These are phyloP conservation scores for Kalmanozyma brasiliensis DNA, from an alignment of 1,284 basidiomycete genomes.

Conservation along the genomic window DNA sequence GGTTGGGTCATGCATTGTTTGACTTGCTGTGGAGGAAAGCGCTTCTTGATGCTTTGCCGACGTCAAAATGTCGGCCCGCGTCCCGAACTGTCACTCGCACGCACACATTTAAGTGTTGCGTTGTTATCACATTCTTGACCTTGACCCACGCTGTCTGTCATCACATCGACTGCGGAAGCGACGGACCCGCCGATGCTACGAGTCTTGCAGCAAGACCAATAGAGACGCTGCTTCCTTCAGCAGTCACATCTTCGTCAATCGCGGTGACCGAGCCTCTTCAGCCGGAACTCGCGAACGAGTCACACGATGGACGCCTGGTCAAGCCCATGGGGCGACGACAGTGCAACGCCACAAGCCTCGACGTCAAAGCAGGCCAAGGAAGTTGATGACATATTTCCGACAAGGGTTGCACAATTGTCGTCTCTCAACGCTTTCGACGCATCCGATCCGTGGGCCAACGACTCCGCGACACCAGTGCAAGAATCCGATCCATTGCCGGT, in stretches of 20 bases:
- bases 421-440: constrained; percentile 27
- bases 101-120: too few relatives aligned
- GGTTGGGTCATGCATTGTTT: too few relatives aligned
- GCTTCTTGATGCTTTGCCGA: too few relatives aligned
- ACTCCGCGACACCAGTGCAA: constrained; percentile 3
- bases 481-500: constrained; percentile 2
- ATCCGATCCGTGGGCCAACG: constrained; percentile 37
- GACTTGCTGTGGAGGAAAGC: too few relatives aligned
- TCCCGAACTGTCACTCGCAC: too few relatives aligned
- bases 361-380: neutral
- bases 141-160: too few relatives aligned
- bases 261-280: neutral
- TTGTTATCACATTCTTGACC: too few relatives aligned
- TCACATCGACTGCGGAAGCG: too few relatives aligned
- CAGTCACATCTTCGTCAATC: neutral
- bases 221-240: neutral
- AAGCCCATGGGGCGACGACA: constrained; percentile 43
- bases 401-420: constrained; percentile 7
- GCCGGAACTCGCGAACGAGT: neutral
- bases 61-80: too few relatives aligned
- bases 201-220: neutral
- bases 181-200: too few relatives aligned
- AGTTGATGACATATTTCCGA: neutral
- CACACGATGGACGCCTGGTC: constrained; percentile 44
- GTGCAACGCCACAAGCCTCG: neutral